A percentile compares a stretch with the other conserved stretches of the same genome.
These are phyloP conservation scores for Rhazya stricta DNA, from an alignment of 257 asterid genomes.

Conservation along the genomic window DNA sequence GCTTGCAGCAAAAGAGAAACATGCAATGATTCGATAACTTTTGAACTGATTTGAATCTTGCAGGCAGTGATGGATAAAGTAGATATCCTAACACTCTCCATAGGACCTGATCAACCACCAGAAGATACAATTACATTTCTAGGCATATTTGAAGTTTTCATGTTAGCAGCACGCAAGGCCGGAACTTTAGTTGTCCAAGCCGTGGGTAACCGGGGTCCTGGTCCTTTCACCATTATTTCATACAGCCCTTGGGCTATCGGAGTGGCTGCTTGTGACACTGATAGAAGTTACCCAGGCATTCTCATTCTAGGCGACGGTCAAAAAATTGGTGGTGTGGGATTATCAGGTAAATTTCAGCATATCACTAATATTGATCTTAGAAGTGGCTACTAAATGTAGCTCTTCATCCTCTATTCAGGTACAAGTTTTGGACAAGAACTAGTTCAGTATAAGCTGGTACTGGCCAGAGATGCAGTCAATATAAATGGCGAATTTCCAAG, in stretches of 20 bases:
- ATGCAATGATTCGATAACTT: background rate
- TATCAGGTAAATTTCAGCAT: slow-evolving; percentile 47
- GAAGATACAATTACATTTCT: slow-evolving; percentile 64
- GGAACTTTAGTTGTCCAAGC: slow-evolving; percentile 82
- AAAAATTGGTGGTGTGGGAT: slow-evolving; percentile 60
- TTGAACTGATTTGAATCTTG: slow-evolving; percentile 8
- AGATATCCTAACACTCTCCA: slow-evolving; percentile 66
- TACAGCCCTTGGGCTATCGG: slow-evolving; percentile 87
- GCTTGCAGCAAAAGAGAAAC: background rate
- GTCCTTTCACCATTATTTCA: slow-evolving; percentile 66
- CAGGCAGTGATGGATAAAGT: slow-evolving; percentile 89
- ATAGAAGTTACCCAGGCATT: slow-evolving; percentile 71
- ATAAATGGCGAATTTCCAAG: slow-evolving; percentile 42
- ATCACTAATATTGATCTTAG: background rate
- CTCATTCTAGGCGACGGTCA: slow-evolving; percentile 74
- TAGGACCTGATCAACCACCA: slow-evolving; percentile 86
- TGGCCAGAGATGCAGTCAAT: slow-evolving; percentile 68
- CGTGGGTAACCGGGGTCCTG: slow-evolving; percentile 81
- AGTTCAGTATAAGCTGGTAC: slow-evolving; percentile 53
- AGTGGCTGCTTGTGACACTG: slow-evolving; percentile 68
- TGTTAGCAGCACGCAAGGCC: slow-evolving; percentile 76
- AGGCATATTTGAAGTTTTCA: slow-evolving; percentile 69
- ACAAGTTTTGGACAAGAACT: slow-evolving; percentile 63
- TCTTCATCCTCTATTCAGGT: slow-evolving; percentile 26
- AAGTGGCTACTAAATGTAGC: background rate